These are phyloP conservation scores for Sarcomyxa edulis DNA, from an alignment of 768 basidiomycete genomes.

Conservation along the genomic window DNA sequence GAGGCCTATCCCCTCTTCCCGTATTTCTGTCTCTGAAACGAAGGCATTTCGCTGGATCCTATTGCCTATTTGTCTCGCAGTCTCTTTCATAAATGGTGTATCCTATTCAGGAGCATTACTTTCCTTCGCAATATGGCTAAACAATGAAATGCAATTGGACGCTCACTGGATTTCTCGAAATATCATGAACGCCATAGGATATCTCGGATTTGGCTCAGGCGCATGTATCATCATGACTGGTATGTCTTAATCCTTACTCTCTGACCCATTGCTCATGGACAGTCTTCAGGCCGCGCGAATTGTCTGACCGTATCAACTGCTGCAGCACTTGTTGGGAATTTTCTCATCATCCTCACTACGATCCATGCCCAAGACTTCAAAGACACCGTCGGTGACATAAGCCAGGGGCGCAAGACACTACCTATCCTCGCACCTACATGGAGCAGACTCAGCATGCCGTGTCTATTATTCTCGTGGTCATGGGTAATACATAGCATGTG, in stretches of 20 bases:
- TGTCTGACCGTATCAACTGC: too few relatives aligned
- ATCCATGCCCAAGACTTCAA: conserved; percentile 43
- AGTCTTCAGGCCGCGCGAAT: too few relatives aligned
- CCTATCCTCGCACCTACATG: conserved; percentile 44
- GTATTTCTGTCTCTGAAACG: neutral
- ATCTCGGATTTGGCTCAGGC: neutral
- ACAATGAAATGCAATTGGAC: neutral
- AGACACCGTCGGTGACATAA: conserved; percentile 36
- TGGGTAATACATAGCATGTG: too few relatives aligned
- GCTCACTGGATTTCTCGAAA: neutral
- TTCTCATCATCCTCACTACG: conserved; percentile 33
- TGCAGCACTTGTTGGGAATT: conserved; percentile 14
- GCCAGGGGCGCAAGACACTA: conserved; percentile 33
- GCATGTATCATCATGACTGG: too few relatives aligned
- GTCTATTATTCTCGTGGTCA: too few relatives aligned
- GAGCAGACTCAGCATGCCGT: too few relatives aligned
- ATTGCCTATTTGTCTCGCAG: neutral
- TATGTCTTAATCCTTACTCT: too few relatives aligned
- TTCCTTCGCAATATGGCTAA: neutral
- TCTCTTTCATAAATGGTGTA: neutral
- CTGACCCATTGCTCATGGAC: too few relatives aligned
- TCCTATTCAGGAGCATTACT: neutral
- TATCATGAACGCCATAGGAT: neutral
- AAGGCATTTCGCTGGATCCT: neutral
- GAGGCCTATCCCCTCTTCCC: neutral